Percentiles rank a stretch among this genome's conserved stretches.
These are phyloP conservation scores for Fusarium buxicola DNA, from an alignment of 2,329 filamentous ascomycete genomes.

Conservation along the genomic window DNA sequence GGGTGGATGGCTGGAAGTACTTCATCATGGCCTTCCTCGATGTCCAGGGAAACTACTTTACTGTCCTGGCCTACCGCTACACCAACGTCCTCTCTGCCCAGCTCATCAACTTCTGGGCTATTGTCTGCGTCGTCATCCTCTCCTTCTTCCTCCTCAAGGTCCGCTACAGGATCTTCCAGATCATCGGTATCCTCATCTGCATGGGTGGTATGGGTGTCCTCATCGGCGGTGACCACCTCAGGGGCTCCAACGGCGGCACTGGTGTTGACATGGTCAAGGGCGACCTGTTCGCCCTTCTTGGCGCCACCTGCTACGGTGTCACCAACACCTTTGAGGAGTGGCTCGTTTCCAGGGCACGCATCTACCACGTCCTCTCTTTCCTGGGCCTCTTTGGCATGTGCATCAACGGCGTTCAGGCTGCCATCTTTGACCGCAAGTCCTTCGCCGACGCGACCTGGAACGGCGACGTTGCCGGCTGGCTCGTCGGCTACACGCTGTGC, in stretches of 20 bases:
- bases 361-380: slow-evolving; percentile 95
- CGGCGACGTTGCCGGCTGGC: slow-evolving; percentile 78
- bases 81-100: slow-evolving; percentile 94
- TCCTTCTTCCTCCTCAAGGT: slow-evolving; percentile 87
- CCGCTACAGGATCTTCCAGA: slow-evolving; percentile 88
- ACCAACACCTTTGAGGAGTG: slow-evolving; percentile 95
- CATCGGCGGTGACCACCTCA: slow-evolving; percentile 88
- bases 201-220: slow-evolving; percentile 91
- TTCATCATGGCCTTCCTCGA: slow-evolving; percentile 93
- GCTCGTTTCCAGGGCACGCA: slow-evolving; percentile 84
- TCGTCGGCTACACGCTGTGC: slow-evolving; percentile 89
- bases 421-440: slow-evolving; percentile 86
- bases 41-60: slow-evolving; percentile 98
- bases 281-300: slow-evolving; percentile 89
- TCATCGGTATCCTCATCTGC: slow-evolving; percentile 87
- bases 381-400: slow-evolving; percentile 87
- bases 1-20: slow-evolving; percentile 89
- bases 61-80: slow-evolving; percentile 91
- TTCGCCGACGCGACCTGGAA: slow-evolving; percentile 76
- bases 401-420: slow-evolving; percentile 92
- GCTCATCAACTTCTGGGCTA: slow-evolving; percentile 98
- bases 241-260: slow-evolving; percentile 75
- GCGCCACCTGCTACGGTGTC: slow-evolving; percentile 90
- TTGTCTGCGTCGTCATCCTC: slow-evolving; percentile 88
- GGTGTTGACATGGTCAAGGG: slow-evolving; percentile 84